Base-by-base conservation (phyloP, 306 rosid species). In the Malus sylvestris region DNA sequence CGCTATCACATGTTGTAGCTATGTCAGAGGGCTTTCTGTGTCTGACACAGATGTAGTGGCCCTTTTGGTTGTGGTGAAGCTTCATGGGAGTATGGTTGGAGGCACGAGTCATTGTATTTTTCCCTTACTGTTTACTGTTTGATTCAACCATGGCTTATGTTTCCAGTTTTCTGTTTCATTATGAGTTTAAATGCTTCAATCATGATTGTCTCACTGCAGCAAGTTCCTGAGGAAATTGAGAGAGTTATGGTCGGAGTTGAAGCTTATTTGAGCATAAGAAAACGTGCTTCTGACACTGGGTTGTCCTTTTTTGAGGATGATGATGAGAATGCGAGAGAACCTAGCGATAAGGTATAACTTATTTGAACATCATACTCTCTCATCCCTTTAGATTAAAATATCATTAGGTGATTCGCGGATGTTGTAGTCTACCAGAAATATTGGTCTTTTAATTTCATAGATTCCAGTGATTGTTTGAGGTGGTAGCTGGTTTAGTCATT, bases 261-360 rank as follows among this genome's bases (percentile, higher is more conserved):
- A 90, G 97, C 99, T 74, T 95, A 95, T 79, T 86, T 95, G 84
- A 95, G 98, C 90, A 95, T 92, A 83, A 88, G 97, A 89, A 92
- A 71, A 78, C 89, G 76, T 85, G 83, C 81, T 51, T 84, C 84
- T 81, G 92, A 92, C 70, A 45, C 85, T 32, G 97, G 97, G 67
- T 79, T 95, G 79, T 95, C 93, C 60, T 88, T 87, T 81, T 95
- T 92, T 33, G 99, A 92, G 80, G 90, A 83, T 75, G 91, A 83
- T 68, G 88, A 83, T 77, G 97, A 87, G 75, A 80, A 74, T 8
- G 91, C 73, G 82, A 86, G 78, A 63, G 83, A 75, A 68, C 75
- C 73, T 19, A 73, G 63, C 67, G 87, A 92, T 60, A 92, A 95
- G 97, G 99, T 95, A 75, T 82, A 77, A 9, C 18, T 64, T 64